Conservation (phyloP, 1,284 basidiomycete species). For the Taiwanofungus camphoratus region DNA sequence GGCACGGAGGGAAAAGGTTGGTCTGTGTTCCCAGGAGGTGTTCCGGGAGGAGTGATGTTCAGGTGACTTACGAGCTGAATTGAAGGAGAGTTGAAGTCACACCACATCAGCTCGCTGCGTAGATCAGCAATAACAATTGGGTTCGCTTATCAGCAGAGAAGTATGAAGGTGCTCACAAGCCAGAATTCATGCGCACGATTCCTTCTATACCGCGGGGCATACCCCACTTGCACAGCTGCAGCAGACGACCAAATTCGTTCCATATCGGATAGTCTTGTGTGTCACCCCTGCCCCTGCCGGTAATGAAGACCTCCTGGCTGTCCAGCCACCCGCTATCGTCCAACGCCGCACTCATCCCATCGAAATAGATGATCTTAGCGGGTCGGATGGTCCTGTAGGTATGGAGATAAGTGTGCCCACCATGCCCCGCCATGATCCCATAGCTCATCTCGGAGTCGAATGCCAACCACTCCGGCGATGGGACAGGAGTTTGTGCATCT, state of each 20-base stretch:
- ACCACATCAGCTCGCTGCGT: slow-evolving; percentile 2
- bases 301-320: slow-evolving; percentile 1
- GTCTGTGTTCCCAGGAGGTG: neutral
- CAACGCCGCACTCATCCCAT: slow-evolving; percentile 2
- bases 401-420: slow-evolving; percentile 1
- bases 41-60: slow-evolving; percentile 2
- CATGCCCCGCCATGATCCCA: neutral
- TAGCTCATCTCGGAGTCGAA: slow-evolving; percentile 4
- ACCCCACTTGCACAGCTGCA: neutral
- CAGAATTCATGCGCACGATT: slow-evolving; percentile 1
- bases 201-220: neutral
- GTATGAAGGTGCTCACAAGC: neutral
- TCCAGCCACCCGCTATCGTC: neutral
- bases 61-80: slow-evolving; percentile 2
- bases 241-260: neutral
- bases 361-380: slow-evolving; percentile 1
- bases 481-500: neutral
- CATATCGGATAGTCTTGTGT: neutral
- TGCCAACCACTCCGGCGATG: slow-evolving; percentile 3
- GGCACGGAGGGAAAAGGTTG: neutral
- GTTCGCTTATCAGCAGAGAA: neutral
- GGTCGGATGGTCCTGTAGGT: neutral
- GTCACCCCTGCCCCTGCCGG: neutral
- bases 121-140: neutral
- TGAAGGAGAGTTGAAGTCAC: slow-evolving; percentile 1